Base-by-base conservation (phyloP, 1,139 yeast species). In the Pichia sp. region DNA sequence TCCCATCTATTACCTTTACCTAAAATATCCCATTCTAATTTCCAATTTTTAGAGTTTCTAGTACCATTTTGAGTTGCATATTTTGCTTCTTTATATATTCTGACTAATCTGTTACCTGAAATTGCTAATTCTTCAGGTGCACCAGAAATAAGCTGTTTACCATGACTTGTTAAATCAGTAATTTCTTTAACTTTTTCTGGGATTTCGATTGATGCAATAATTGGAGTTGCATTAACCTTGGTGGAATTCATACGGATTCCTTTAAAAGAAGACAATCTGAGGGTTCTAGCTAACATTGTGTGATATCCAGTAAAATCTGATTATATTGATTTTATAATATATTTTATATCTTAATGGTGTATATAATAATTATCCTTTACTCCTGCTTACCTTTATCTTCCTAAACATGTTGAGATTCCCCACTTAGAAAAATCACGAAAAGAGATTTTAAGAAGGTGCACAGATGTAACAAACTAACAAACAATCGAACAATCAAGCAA, bases 1-100 rank as follows among this genome's bases (percentile, higher is more conserved):
- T 86, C 95, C 95, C 95, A 87, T 62, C 95, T 72, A 69, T 86
- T 80, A 35, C 85, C 87, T 57, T 82, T 78, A 39, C 82, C 82
- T 47, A 82, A 69, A 36, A 84, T 76, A 59, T 87, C 95, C 92
- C 94, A 87, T 66, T 87, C 95, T 51, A 87, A 62, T 60, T 78
- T 78, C 96, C 96, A 87, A 55, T 67, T 68, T 52, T 66, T 63
- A 16, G 76, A 74, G 57, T 77, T 74, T 57, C 70, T 69, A 25
- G 57, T 58, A 16, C 90, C 87, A 36, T 87, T 78, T 67, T 87
- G 96, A 30, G 94, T 86, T 37, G 95, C 94, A 11, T 89, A 74
- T 66, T 84, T 83, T 52, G 89, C 66, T 59, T 83, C 89, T 64
- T 82, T 77, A 65, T 71, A 87, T 59, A 87, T 87, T 63, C 94